These are phyloP conservation scores for Pyrus betulifolia DNA, from an alignment of 306 rosid species.

Conservation along the genomic window DNA sequence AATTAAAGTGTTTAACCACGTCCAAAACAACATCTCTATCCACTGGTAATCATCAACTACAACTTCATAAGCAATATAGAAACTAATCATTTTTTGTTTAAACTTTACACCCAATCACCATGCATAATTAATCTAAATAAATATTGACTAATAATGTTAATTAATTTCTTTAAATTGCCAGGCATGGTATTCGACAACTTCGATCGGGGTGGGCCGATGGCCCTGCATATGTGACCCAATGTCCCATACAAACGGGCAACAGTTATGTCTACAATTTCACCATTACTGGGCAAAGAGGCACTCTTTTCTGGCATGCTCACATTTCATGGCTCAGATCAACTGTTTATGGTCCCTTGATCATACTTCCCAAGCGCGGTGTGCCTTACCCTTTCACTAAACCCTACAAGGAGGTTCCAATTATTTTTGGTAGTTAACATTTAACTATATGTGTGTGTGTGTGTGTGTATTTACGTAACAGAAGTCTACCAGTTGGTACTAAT, in stretches of 20 bases:
- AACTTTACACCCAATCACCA: not conserved
- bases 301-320: slow-evolving; percentile 70
- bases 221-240: slow-evolving; percentile 62
- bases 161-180: not conserved
- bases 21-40: slow-evolving; percentile 43
- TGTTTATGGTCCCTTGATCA: slow-evolving; percentile 43
- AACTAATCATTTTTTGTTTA: too few relatives aligned
- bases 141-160: too few relatives aligned
- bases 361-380: slow-evolving; percentile 44
- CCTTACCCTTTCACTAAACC: slow-evolving; percentile 40
- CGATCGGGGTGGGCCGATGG: slow-evolving; percentile 64
- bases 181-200: slow-evolving; percentile 68
- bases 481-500: too few relatives aligned
- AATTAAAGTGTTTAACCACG: slow-evolving; percentile 49
- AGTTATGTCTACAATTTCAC: slow-evolving; percentile 63
- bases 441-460: too few relatives aligned
- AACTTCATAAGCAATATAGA: not conserved
- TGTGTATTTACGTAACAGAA: too few relatives aligned
- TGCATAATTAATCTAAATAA: not conserved
- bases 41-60: slow-evolving; percentile 41
- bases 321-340: slow-evolving; percentile 60
- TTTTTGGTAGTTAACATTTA: not conserved
- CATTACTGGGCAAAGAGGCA: slow-evolving; percentile 52
- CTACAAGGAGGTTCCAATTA: slow-evolving; percentile 5
- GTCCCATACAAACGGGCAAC: slow-evolving; percentile 59